Evolutionary conservation across 2,329 filamentous ascomycete species (phyloP), one percentile per base, ranked within the genome.

Genomic region (Spiromastix sp.): DNA sequence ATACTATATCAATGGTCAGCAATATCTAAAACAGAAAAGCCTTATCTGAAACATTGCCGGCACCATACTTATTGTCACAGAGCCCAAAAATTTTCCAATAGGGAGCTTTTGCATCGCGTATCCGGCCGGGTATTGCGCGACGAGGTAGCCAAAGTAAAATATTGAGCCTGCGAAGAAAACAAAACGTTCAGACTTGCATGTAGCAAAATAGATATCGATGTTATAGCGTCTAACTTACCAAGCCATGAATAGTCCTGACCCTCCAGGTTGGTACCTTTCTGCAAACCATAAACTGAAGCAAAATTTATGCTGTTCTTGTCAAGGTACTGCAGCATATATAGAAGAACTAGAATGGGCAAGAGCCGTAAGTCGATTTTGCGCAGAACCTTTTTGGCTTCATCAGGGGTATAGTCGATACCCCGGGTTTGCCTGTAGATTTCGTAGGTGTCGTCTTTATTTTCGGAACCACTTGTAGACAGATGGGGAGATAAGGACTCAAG

Each of bases 331-430:
- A 33, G 18, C 31, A 33, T 33, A 17, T 24, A 33, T 24, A 17
- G 11, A 11, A 32, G 67, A 41, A 41, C 72, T 40, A 71, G 15
- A 77, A 76, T 56, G 1, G 73, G 71, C 10, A 77, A 64, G 7
- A 77, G 56, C 11, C 57, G 57, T 45, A 56, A 59, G 47, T 77
- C 73, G 40, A 77, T 73, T 49, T 73, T 74, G 13, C 65, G 59
- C 28, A 76, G 41, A 29, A 54, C 19, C 26, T 35, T 49, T 20
- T 37, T 50, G 36, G 51, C 50, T 13, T 42, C 38, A 17, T 43
- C 44, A 5, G 41, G 32, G 3, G 50, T 44, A 25, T 29, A 38
- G 32, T 34, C 11, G 10, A 34, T 15, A 19, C 15, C 20, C 12
- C 21, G 21, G 13, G 20, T 26, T 34, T 34, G n/a, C 15, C 27